Evolutionary conservation across 2,329 filamentous ascomycete genomes (phyloP).

Genomic region (Claviceps sp.): DNA sequence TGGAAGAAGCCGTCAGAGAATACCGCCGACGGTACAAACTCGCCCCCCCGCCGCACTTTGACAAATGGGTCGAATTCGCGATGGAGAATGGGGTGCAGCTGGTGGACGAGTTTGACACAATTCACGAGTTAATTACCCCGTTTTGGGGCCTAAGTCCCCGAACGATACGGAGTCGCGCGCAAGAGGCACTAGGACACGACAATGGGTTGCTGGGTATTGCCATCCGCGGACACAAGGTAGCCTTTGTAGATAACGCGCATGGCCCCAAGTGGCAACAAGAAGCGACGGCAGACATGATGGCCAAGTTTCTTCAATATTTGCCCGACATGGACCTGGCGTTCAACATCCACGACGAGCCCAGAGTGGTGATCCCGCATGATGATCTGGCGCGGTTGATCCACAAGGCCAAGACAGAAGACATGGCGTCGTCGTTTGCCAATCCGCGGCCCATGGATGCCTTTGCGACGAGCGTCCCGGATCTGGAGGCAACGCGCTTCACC

Average conservation of each 20-base stretch:
- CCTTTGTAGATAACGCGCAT: slow-evolving; percentile 56
- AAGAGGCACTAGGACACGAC: slow-evolving; percentile 69
- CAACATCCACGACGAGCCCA: slow-evolving; percentile 88
- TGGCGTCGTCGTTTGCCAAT: slow-evolving; percentile 57
- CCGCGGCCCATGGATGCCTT: slow-evolving; percentile 35
- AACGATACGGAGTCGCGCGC: slow-evolving; percentile 63
- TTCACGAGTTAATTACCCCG: slow-evolving; percentile 68
- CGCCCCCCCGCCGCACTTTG: slow-evolving; percentile 78
- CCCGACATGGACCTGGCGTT: slow-evolving; percentile 96
- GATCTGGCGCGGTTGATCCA: slow-evolving; percentile 61
- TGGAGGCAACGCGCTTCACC: slow-evolving; percentile 53
- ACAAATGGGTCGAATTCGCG: slow-evolving; percentile 88
- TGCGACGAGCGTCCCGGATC: neutral
- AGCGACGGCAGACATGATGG: slow-evolving; percentile 72
- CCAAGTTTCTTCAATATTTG: slow-evolving; percentile 61
- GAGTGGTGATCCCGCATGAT: slow-evolving; percentile 74
- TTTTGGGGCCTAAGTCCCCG: slow-evolving; percentile 81
- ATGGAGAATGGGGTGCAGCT: slow-evolving; percentile 59
- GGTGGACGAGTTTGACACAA: slow-evolving; percentile 85
- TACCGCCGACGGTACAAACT: slow-evolving; percentile 74
- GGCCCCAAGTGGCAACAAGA: slow-evolving; percentile 75
- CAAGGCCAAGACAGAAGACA: slow-evolving; percentile 48
- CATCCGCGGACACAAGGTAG: slow-evolving; percentile 57
- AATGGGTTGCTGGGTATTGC: slow-evolving; percentile 69
- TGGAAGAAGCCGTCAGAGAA: slow-evolving; percentile 66